Evolutionary conservation across 257 asterid genomes (phyloP), one percentile per base, ranked within the genome.

Genomic region (Ilex asprella): DNA sequence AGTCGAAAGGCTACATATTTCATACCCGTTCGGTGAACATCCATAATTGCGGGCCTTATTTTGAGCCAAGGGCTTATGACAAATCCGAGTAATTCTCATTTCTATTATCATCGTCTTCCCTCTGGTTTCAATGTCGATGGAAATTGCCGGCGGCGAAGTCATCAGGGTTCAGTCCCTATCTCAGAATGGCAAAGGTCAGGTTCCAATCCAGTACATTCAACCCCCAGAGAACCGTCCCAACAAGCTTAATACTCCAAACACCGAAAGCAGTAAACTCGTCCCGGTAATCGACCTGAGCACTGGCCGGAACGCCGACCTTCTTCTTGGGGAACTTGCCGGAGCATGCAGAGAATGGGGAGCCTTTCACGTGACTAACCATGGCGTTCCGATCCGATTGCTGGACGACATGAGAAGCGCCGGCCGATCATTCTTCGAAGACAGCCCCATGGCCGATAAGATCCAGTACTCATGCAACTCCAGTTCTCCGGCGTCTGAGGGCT

Each of bases 321-420:
- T 70, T 60, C 62, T 9, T 1, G 72, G 73, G 52, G 67, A 76
- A 49, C 16, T 92, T 63, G 81, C 63, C 13, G 73, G 52, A 13
- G 93, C 95, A 13, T 86, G 94, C 73, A 71, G 68, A 58, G 86
- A 89, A 15, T 92, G 97, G 99, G 99, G 96, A 32, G 97, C 95
- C 1, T 92, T 92, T 66, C 94, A 89, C 54, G 84, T 92, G 16
- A 78, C 79, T 70, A 83, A 78, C 81, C 99, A 92, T 50, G 87
- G 84, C 31, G 73, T 92, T 32, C 78, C 84, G 1, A 46, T 73
- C 46, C 62, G 69, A 32, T 65, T 92, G 76, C 67, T 92, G 66
- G 79, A 79, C 59, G 83, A 75, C 41, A 76, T 84, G 81, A 77
- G 79, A 83, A 67, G 75, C 41, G 60, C 78, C 21, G 88, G 88